Evolutionary conservation across 176 grass and related monocot species (phyloP), one percentile per base, ranked within the genome.

Genomic region (Luzula sylvatica): DNA sequence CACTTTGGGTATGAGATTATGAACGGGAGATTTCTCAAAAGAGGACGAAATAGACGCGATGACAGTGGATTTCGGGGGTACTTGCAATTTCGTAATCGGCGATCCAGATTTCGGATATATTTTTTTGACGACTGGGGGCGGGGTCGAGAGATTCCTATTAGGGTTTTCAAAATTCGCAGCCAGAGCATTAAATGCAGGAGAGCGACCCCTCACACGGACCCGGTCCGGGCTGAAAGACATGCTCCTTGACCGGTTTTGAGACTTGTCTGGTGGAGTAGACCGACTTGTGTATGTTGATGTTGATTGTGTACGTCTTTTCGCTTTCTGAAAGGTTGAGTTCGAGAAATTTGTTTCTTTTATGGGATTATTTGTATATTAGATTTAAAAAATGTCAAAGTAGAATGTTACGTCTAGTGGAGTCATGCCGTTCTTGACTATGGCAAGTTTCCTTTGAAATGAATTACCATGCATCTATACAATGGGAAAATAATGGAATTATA

Each of bases 191-290:
- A 98, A 98, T 58, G 85, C 85, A 35, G 92, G 92, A 27, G 92
- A 98, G 35, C 92, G 84, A 66, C 92, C 92, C 79, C 92, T 58
- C 29, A 98, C 92, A 66, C 85, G 76, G 24, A 83, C 81, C 69
- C 92, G 78, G 22, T 98, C 92, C 18, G 92, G 92, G 26, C 92
- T 98, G 68, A 98, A 98, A 20, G 92, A 98, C 75, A 89, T 98
- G 45, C 92, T 98, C 82, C 92, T 81, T 18, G 81, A 83, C 17
- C 92, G 77, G 13, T 25, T 44, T 62, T 96, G 84, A 27, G 92
- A 88, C 76, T 80, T 89, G 59, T 89, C 92, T 51, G 85, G 77
- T 49, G 86, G 78, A 41, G 77, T 80, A 8, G 85, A 98, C 41
- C 92, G 78, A 60, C 92, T 81, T 18, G 72, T 68, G 65, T 89